Percentiles rank a stretch among this genome's conserved stretches.
Evolutionary conservation across 2,329 filamentous ascomycete genomes (phyloP).

Genomic region (Harringtonia lauricola): DNA sequence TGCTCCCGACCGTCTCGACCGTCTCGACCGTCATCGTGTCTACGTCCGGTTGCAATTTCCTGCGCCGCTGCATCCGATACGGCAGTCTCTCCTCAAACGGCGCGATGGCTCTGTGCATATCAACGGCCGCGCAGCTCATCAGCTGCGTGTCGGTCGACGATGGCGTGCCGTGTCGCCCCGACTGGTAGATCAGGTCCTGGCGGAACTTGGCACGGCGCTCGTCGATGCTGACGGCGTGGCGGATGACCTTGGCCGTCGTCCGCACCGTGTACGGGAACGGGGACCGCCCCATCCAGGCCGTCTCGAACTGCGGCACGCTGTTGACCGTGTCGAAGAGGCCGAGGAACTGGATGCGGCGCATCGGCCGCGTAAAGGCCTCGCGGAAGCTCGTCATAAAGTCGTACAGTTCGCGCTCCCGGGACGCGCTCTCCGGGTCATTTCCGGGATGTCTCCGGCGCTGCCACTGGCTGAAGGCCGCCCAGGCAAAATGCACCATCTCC

Average conservation of each 20-base stretch:
- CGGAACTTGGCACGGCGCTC: conserved; percentile 62
- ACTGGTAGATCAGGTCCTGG: conserved; percentile 56
- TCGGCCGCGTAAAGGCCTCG: conserved; percentile 69
- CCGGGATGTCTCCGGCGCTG: conserved; percentile 37
- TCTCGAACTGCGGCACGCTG: conserved; percentile 67
- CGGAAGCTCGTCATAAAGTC: conserved; percentile 69
- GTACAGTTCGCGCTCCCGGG: conserved; percentile 49
- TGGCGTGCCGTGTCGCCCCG: too few relatives aligned
- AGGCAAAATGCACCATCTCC: conserved; percentile 74
- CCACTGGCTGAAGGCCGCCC: conserved; percentile 71
- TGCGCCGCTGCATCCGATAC: too few relatives aligned
- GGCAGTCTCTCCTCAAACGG: too few relatives aligned
- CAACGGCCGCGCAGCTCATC: background rate
- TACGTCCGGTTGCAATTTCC: too few relatives aligned
- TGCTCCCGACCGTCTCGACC: too few relatives aligned
- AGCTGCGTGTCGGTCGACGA: background rate
- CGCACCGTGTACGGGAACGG: conserved; percentile 61
- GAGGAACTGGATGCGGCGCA: conserved; percentile 62
- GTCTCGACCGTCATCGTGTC: too few relatives aligned
- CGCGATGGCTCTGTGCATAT: too few relatives aligned
- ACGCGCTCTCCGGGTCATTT: conserved; percentile 1
- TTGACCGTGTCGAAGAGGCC: conserved; percentile 79
- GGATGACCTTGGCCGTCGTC: conserved; percentile 48
- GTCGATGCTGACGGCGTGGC: conserved; percentile 61
- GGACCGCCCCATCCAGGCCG: conserved; percentile 64